Base-by-base conservation (phyloP, 2,329 filamentous ascomycete genomes). In the Xylariaceae sp. region DNA sequence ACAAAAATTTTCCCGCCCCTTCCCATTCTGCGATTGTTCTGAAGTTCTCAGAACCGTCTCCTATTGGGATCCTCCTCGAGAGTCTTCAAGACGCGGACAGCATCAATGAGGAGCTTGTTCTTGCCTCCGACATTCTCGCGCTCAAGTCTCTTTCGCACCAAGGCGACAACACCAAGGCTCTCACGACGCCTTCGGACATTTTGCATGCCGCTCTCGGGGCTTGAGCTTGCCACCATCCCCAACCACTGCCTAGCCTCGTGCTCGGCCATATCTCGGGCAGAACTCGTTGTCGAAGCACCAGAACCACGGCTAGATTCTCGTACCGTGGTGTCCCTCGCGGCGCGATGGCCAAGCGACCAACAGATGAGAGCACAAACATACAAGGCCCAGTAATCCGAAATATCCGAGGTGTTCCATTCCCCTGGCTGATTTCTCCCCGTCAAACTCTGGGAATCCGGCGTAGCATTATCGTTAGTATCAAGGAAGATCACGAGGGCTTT, bases 381-480 rank as follows among this genome's bases (percentile, higher is more conserved):
- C 47, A 83, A 82, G 52, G 95, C 80, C 91, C 92, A 99, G 53
- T 97, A 80, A 9, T 87, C 89, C 80, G 91, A 92, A 47, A 88
- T 78, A 2, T 67, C 62, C 8, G 85, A 85, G 84, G 88, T 89
- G 53, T 61, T 61, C 63, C 60, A 64, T 35, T 45, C 57, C 9
- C 55, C 53, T 26, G 56, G 52, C 27, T 47, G 47, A 19, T 51
- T 34, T 6, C 41, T 50, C n/a, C 47, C 55, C 32, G 42, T 49
- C 34, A 42, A 39, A 31, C 47, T 7, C 34, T 50, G 35, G 27
- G 30, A 44, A 48, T 65, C 60, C 54, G 50, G 41, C 44, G 41
- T 49, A 19, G 19, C 19, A 58, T 63, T 60, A 53, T 56, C 45
- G 57, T 64, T 62, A 57, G 47, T 53, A 49, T 67, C 62, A 29